A percentile compares a stretch with the other conserved stretches of the same genome.
phyloP scores from a whole-genome alignment of 2,329 filamentous ascomycete genomes.

The Ophiostoma triangulosporum region DNA sequence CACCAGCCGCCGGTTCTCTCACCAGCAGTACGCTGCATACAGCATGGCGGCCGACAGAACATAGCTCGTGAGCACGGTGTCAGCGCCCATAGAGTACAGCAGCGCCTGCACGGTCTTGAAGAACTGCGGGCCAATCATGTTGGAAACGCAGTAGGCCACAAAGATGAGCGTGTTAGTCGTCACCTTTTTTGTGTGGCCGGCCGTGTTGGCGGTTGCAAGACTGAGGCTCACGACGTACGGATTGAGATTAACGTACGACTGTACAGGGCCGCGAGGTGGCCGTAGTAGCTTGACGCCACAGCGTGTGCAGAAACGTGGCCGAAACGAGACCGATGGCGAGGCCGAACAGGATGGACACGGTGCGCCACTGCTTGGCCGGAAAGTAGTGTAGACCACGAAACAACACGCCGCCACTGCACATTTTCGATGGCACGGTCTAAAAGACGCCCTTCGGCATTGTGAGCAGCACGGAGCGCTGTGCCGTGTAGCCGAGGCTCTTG shows the following conservation, averaged over 20 bases:
- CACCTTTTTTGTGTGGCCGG: conserved; percentile 42
- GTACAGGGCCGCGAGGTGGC: conserved; percentile 11
- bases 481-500: conserved; percentile 36
- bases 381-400: conserved; percentile 18
- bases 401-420: conserved; percentile 23
- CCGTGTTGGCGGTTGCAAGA: conserved; percentile 32
- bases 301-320: conserved; percentile 12
- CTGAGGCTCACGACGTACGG: conserved; percentile 28
- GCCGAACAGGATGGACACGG: neutral
- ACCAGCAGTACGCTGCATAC: conserved; percentile 30
- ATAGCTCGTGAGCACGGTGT: conserved; percentile 30
- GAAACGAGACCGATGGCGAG: conserved; percentile 10
- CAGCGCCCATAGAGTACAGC: conserved; percentile 46
- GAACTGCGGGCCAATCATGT: conserved; percentile 41
- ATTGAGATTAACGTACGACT: conserved; percentile 12
- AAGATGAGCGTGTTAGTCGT: conserved; percentile 40
- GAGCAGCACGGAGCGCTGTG: conserved; percentile 26
- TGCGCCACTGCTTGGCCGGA: conserved; percentile 1
- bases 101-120: conserved; percentile 45
- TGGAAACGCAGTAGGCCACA: conserved; percentile 38
- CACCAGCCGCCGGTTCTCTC: conserved; percentile 31
- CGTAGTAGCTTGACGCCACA: conserved; percentile 9
- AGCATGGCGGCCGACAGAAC: conserved; percentile 33
- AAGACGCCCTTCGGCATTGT: conserved; percentile 18
- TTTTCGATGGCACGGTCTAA: conserved; percentile 23